Base-by-base conservation (phyloP, 2,329 filamentous ascomycete species). In the Calonectria multiphialidica region DNA sequence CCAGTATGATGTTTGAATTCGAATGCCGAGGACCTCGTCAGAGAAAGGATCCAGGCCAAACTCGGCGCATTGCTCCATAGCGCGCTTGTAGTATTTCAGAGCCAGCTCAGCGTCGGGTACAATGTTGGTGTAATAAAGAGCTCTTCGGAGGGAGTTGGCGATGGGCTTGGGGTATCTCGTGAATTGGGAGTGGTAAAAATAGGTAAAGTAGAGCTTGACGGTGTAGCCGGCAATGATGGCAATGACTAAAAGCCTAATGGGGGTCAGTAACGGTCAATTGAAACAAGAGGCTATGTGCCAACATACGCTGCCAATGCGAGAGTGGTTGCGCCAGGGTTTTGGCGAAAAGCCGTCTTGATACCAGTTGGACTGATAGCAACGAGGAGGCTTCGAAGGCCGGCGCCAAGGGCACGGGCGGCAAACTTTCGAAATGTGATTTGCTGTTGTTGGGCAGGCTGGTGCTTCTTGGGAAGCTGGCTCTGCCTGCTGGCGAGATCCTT, bases 1-100 rank as follows among this genome's bases (percentile, higher is more conserved):
- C 88, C 98, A 92, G 12, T 89, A 89, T 1, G 95, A 92, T 10
- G 98, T 88, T 81, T 96, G 92, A 63, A 98, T 92, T 80, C 95
- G 95, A 65, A 98, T 92, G 10, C 97, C 97, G 77, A 98, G 88
- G 40, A 98, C 93, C 82, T 98, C 96, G 78, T 98, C 94, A 5
- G 94, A 96, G 81, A 96, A 97, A 0, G 94, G 95, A 80, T 98
- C 95, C 86, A 99, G 90, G 0, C 92, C 91, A 63, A 93, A 81
- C 79, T 95, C 92, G 62, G 92, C 86, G 70, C 95, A 95, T 64
- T 93, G 88, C 74, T 92, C 88, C 70, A 98, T 87, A 3, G 96
- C 95, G 75, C 93, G 90, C 78, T 92, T 92, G 82, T 98, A 98
- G 82, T 95, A 95, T 77, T 95, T 93, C 71, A 97, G 87, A 1